Percentiles rank a stretch among this genome's conserved stretches.
These are phyloP conservation scores for Aspergillus funiculosus DNA, from an alignment of 495 filamentous ascomycete species.

Conservation along the genomic window DNA sequence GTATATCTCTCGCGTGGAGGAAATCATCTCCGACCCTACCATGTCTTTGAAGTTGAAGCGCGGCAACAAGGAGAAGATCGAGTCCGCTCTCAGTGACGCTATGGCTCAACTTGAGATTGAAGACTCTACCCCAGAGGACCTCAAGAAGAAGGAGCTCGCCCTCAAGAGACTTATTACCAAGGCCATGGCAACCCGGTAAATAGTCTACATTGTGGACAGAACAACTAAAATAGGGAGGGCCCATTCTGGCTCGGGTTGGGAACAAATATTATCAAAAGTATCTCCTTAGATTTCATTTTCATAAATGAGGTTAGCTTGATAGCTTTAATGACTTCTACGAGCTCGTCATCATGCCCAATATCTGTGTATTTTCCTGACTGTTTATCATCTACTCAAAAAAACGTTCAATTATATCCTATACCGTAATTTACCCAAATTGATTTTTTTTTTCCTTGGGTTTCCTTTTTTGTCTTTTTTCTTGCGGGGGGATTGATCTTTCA, in stretches of 20 bases:
- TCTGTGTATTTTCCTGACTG: not conserved
- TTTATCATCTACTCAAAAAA: too few relatives aligned
- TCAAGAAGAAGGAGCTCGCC: conserved; percentile 99
- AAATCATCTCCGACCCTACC: conserved; percentile 93
- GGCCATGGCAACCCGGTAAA: conserved; percentile 86
- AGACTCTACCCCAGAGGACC: conserved; percentile 83
- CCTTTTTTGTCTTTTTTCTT: too few relatives aligned
- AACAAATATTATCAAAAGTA: conserved; percentile 31
- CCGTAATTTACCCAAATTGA: too few relatives aligned
- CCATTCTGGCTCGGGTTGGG: conserved; percentile 14
- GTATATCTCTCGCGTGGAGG: conserved; percentile 98
- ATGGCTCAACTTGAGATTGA: conserved; percentile 85
- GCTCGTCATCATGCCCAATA: conserved; percentile 6
- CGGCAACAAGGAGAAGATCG: conserved; percentile 98
- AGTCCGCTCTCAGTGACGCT: conserved; percentile 80
- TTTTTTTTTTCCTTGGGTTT: not conserved
- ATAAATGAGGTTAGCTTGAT: conserved; percentile 29
- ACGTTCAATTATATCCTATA: too few relatives aligned
- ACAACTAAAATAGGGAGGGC: not conserved
- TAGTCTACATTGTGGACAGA: conserved; percentile 1
- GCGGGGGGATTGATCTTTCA: too few relatives aligned
- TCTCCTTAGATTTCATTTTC: conserved; percentile 22
- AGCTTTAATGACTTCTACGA: conserved; percentile 37
- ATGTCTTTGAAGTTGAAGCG: conserved; percentile 98
- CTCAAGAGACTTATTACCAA: conserved; percentile 97